phyloP scores from a whole-genome alignment of 306 rosid species.

The Trifolium pratense region DNA sequence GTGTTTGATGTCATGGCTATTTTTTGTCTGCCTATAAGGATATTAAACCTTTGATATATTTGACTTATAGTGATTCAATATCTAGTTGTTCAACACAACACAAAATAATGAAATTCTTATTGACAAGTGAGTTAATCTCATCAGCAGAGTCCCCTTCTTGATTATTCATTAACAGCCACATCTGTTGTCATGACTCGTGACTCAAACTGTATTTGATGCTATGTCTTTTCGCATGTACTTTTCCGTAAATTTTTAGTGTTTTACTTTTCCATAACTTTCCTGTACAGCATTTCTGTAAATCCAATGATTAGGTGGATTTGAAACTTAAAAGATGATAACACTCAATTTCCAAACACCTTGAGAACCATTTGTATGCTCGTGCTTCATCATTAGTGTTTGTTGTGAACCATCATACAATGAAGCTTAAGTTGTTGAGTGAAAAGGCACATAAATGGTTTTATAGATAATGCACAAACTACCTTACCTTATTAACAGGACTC shows the following conservation, averaged over 20 bases:
- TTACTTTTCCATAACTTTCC: no score
- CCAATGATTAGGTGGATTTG: neutral
- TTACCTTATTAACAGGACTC: no score
- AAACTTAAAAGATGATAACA: neutral
- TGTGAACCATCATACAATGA: neutral
- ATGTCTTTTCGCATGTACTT: constrained; percentile 5
- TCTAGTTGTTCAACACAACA: constrained; percentile 17
- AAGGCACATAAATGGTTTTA: neutral
- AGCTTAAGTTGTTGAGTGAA: neutral
- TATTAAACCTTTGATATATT: constrained; percentile 18
- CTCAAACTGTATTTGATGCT: neutral
- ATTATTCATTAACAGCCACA: constrained; percentile 1
- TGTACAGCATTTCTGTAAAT: no score
- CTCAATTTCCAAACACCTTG: neutral
- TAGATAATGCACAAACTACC: no score
- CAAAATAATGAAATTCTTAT: neutral
- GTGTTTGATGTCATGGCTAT: constrained; percentile 34
- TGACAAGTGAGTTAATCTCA: neutral
- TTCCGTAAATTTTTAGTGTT: neutral
- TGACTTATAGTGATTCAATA: neutral
- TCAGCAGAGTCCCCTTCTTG: neutral
- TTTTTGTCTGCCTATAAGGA: constrained; percentile 8
- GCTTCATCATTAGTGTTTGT: constrained; percentile 1
- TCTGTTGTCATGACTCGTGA: constrained; percentile 5
- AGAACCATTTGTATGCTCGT: neutral